phyloP scores from a whole-genome alignment of 345 rosid genomes.

The Moricandia moricandioides region DNA sequence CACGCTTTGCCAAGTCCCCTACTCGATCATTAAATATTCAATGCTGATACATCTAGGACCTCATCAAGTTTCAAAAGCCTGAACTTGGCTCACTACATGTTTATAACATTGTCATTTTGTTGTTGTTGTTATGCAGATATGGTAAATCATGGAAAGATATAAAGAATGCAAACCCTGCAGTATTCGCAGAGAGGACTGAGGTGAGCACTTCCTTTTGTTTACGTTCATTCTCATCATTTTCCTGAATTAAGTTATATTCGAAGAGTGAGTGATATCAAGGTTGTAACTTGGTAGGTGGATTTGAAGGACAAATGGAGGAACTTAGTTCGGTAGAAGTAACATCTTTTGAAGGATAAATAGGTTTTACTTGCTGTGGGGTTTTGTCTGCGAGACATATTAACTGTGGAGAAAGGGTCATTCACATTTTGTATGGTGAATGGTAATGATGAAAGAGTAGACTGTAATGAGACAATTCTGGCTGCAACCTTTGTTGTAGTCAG shows the following conservation, averaged over 20 bases:
- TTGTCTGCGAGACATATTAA: background rate
- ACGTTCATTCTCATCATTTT: background rate
- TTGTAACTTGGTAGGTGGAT: slow-evolving; percentile 24
- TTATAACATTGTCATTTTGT: no score
- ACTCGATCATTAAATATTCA: no score
- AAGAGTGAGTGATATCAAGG: background rate
- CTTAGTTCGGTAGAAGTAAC: slow-evolving; percentile 20
- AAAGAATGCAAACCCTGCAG: slow-evolving; percentile 20
- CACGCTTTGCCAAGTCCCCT: no score
- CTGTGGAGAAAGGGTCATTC: slow-evolving; percentile 2
- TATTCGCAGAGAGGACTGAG: slow-evolving; percentile 30
- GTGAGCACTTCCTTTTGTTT: slow-evolving; percentile 5
- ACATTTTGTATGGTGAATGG: slow-evolving; percentile 14
- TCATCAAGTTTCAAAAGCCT: no score
- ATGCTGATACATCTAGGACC: no score
- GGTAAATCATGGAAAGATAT: no score
- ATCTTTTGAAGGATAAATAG: background rate
- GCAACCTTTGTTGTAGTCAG: slow-evolving; percentile 13
- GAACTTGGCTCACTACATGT: no score
- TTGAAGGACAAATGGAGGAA: slow-evolving; percentile 38
- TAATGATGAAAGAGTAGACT: slow-evolving; percentile 27
- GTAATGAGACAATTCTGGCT: slow-evolving; percentile 8
- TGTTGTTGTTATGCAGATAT: no score
- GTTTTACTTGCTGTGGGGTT: background rate
- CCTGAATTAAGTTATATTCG: background rate